These are phyloP conservation scores for Acacia confusa DNA, from an alignment of 306 rosid species.

Conservation along the genomic window DNA sequence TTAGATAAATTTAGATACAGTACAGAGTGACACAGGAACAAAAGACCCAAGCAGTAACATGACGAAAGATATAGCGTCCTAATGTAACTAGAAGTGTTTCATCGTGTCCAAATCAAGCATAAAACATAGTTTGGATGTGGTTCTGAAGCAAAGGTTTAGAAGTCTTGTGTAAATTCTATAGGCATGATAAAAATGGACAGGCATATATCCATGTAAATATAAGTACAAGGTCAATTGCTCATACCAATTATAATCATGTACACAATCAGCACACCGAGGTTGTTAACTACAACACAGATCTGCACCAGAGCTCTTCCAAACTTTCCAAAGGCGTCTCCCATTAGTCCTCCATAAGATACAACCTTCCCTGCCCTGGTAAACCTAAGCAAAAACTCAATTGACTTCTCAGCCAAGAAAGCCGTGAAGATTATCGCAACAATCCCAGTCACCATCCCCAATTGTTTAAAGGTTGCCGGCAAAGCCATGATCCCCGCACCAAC, in stretches of 20 bases:
- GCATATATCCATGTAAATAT: slow-evolving; percentile 1
- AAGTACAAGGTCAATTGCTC: slow-evolving; percentile 10
- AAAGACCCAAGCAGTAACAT: neutral
- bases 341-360: slow-evolving; percentile 75
- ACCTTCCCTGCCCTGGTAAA: slow-evolving; percentile 82
- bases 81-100: neutral
- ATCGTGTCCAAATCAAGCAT: neutral
- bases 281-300: slow-evolving; percentile 67
- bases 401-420: slow-evolving; percentile 81
- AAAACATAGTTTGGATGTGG: neutral
- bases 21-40: neutral
- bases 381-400: slow-evolving; percentile 74
- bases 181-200: slow-evolving; percentile 24
- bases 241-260: slow-evolving; percentile 94
- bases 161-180: neutral
- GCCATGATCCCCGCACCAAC: slow-evolving; percentile 97
- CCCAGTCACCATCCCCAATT: slow-evolving; percentile 76
- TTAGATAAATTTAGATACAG: slow-evolving; percentile 27
- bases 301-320: slow-evolving; percentile 69
- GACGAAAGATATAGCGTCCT: neutral
- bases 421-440: slow-evolving; percentile 56
- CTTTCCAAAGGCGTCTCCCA: slow-evolving; percentile 86
- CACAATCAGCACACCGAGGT: slow-evolving; percentile 78
- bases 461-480: slow-evolving; percentile 86
- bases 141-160: neutral